Evolutionary conservation across 1,139 yeast species (phyloP), one percentile per base, ranked within the genome.

Genomic region (Saccharomycopsis crataegensis): DNA sequence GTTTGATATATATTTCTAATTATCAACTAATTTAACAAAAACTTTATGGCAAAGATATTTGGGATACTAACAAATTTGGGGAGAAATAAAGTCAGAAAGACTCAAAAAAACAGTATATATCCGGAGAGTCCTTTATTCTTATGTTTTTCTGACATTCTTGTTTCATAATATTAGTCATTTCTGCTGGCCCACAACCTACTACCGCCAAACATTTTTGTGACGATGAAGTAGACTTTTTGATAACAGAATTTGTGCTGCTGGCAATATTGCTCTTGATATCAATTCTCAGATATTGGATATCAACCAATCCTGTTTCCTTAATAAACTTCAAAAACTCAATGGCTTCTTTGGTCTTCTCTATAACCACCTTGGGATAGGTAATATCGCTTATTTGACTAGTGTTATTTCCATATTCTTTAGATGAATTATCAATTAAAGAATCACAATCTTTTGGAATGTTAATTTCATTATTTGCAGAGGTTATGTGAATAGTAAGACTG

Each of bases 151-250:
- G 72, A 53, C 74, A 67, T 44, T 60, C 64, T 5, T 57, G 59
- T 52, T 66, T 69, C 11, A 72, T 62, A 16, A 56, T 54, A 31
- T 67, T 61, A 2, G 70, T 64, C 50, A 74, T 67, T 2, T 49
- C 50, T 3, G 56, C 60, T 4, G 76, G 73, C 0, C 78, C 78
- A 65, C 78, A 74, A 28, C 69, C 63, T 16, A 69, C 59, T 2
- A 74, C 71, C 0, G 77, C 76, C 55, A 73, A 43, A 11, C 59
- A 55, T 45, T 43, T 51, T 8, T 46, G 41, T 40, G 12, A 49
- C 14, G 52, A 45, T 22, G 41, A 37, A 14, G 51, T 46, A 34
- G 54, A 46, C 6, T 47, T 22, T 37, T 49, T 43, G 41, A 49
- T 45, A 8, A 56, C 42, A 8, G 49, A 53, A 3, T 49, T 43